Evolutionary conservation across 192 early-diverging fungal species (phyloP).

Genomic region (Coemansia brasiliensis): DNA sequence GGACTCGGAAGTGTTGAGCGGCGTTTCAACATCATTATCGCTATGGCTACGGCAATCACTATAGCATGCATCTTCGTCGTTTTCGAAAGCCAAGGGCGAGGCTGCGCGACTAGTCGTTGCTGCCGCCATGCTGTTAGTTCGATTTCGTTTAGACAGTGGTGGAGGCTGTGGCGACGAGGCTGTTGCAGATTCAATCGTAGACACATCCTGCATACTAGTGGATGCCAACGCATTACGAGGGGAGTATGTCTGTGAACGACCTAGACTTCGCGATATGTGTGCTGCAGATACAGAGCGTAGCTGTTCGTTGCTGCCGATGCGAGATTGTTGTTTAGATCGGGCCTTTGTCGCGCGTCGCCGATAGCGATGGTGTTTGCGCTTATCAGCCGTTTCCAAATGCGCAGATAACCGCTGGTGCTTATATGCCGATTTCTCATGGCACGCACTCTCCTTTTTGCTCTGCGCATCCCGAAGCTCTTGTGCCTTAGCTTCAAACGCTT

Average conservation of each 20-base stretch:
- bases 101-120: constrained; percentile 17
- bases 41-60: constrained; percentile 14
- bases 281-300: constrained; percentile 5
- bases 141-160: not conserved
- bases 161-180: constrained; percentile 2
- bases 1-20: not conserved
- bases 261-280: not conserved
- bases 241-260: not conserved
- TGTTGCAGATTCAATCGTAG: not conserved
- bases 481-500: constrained; percentile 51
- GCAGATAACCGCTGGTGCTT: too few species aligned
- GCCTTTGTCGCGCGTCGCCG: constrained; percentile 3
- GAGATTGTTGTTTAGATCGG: not conserved
- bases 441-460: not conserved
- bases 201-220: constrained; percentile 40
- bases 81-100: constrained; percentile 13
- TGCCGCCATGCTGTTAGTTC: constrained; percentile 20
- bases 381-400: not conserved
- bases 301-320: constrained; percentile 1
- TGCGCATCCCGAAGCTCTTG: constrained; percentile 25
- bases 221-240: constrained; percentile 16
- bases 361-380: constrained; percentile 5
- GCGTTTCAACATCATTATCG: constrained; percentile 17
- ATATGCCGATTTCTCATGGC: too few species aligned
- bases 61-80: not conserved